These are phyloP conservation scores for Fusarium nisikadoi DNA, from an alignment of 2,329 filamentous ascomycete genomes.

Conservation along the genomic window DNA sequence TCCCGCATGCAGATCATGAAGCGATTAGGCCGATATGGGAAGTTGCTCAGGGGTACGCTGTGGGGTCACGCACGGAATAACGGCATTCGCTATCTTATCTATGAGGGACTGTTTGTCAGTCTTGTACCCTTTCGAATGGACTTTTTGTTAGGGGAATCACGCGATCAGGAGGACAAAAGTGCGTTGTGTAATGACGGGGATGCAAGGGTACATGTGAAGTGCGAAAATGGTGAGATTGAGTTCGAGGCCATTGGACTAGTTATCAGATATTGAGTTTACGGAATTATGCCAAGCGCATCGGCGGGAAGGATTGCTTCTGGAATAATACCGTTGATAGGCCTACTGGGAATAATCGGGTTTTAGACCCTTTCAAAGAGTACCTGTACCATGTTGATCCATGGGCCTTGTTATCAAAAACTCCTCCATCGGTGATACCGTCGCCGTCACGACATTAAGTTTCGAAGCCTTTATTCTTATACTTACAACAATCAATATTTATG, in stretches of 20 bases:
- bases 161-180: slow-evolving; percentile 1
- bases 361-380: not conserved
- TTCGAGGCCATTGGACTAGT: too few relatives aligned
- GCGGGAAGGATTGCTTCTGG: not conserved
- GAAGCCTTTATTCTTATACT: too few relatives aligned
- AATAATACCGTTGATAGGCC: not conserved
- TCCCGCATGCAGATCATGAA: slow-evolving; percentile 12
- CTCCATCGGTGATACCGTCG: too few relatives aligned
- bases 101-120: not conserved
- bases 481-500: too few relatives aligned
- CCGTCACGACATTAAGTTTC: too few relatives aligned
- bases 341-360: not conserved
- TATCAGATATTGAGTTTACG: not conserved
- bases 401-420: too few relatives aligned
- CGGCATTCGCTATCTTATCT: slow-evolving; percentile 9
- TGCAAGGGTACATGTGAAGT: not conserved
- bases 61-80: slow-evolving; percentile 9
- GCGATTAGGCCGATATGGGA: not conserved
- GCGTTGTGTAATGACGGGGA: not conserved
- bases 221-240: not conserved
- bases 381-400: too few relatives aligned
- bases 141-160: not conserved
- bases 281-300: not conserved
- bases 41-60: slow-evolving; percentile 8
- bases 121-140: not conserved